These are phyloP conservation scores for Cyberlindnera sargentensis DNA, from an alignment of 805 yeast species.

Conservation along the genomic window DNA sequence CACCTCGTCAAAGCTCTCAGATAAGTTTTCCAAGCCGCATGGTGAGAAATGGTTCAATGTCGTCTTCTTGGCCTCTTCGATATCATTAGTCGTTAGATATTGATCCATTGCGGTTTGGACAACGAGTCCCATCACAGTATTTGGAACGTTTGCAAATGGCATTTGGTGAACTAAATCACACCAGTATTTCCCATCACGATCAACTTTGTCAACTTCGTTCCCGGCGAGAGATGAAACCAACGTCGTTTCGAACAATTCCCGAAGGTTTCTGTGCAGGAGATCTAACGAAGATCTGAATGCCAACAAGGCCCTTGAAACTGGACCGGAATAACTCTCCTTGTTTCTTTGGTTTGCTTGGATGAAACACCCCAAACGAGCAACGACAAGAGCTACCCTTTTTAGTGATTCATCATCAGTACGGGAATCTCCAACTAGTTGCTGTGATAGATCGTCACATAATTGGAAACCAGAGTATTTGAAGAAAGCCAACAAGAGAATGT, in stretches of 20 bases:
- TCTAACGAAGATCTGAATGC: conserved; percentile 61
- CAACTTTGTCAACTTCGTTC: conserved; percentile 50
- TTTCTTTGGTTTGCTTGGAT: conserved; percentile 38
- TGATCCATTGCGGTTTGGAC: conserved; percentile 34
- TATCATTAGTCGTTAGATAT: neutral
- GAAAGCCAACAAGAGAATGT: conserved; percentile 42
- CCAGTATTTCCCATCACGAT: conserved; percentile 50
- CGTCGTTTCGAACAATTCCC: conserved; percentile 48
- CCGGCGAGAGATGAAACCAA: conserved; percentile 45
- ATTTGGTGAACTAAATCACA: conserved; percentile 41
- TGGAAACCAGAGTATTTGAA: conserved; percentile 36
- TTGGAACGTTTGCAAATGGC: conserved; percentile 60
- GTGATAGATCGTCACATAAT: conserved; percentile 27
- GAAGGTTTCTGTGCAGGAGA: conserved; percentile 40
- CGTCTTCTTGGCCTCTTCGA: neutral
- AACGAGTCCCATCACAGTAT: conserved; percentile 56
- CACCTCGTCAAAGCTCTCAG: neutral
- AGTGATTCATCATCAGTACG: conserved; percentile 24
- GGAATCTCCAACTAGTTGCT: conserved; percentile 34
- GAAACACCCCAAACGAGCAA: conserved; percentile 43
- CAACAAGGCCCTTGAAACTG: conserved; percentile 59
- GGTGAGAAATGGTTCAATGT: neutral
- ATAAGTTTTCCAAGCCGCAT: neutral
- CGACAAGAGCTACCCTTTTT: conserved; percentile 30
- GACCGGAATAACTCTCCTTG: conserved; percentile 57